Base-by-base conservation (phyloP, 2,329 filamentous ascomycete genomes). In the Alternaria arborescens region DNA sequence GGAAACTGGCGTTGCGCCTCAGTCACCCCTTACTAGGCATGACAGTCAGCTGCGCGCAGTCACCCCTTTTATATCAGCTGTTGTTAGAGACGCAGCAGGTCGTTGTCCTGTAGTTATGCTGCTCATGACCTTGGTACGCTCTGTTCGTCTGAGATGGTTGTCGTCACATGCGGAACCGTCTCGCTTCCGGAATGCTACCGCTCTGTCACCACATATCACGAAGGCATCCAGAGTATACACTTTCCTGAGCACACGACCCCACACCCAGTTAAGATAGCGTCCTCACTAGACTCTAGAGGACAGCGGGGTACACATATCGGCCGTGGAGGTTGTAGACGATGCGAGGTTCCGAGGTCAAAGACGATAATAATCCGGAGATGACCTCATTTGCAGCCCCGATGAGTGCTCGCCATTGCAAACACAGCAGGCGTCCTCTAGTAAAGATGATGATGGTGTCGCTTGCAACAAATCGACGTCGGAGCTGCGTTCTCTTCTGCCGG, bases 341-440 rank as follows among this genome's bases (percentile, higher is more conserved):
- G 42, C 22, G 42, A 43, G 42, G 47, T 61, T 54, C 67, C 66
- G 70, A 70, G 65, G 69, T 66, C 58, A 59, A 52, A 20, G 62
- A 60, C 73, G 72, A 75, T 61, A 74, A 75, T 71, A 67, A 66
- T 11, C 66, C 71, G 71, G 72, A 62, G 22, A 36, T 48, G 30
- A 36, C 30, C 46, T 48, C 46, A 36, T 38, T n/a, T 38, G 30
- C 4, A 38, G 46, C 16, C 16, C 30, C 11, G 20, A 5, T 18
- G 32, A 50, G 32, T 10, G 8, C 20, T 22, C 16, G 32, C 32
- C 86, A 5, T 95, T 91, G 10, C 95, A 85, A 0, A 91, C 93
- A 80, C 94, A 96, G 77, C 32, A 36, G 32, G 16, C 32, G 12
- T 16, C 14, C 32, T 36, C 32, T 36, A 16, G 32, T 36, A 14